Evolutionary conservation across 169 alveolate genomes (phyloP).

Genomic region (Toxoplasma gondii): DNA sequence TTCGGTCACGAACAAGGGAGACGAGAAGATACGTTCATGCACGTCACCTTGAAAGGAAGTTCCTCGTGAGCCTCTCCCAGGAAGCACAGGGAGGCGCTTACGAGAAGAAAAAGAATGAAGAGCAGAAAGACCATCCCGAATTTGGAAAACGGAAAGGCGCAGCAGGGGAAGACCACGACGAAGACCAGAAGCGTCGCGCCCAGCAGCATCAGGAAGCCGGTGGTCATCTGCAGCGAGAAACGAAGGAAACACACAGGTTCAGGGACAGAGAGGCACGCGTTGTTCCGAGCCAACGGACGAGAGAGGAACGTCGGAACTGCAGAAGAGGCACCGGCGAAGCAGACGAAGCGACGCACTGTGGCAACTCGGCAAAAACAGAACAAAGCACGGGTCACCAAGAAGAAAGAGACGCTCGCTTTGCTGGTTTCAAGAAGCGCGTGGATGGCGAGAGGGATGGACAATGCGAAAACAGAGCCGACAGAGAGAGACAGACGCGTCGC

Average conservation of each 20-base stretch:
- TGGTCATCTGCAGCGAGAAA: background rate
- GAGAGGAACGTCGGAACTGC: background rate
- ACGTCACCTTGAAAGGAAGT: too few relatives aligned
- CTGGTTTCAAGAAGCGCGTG: too few relatives aligned
- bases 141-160: slow-evolving; percentile 25
- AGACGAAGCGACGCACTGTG: background rate
- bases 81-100: slow-evolving; percentile 34
- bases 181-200: slow-evolving; percentile 18
- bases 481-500: too few relatives aligned
- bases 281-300: background rate
- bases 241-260: background rate
- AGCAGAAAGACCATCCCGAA: slow-evolving; percentile 3
- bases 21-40: too few relatives aligned
- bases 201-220: slow-evolving; percentile 20
- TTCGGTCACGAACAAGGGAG: too few relatives aligned
- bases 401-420: too few relatives aligned
- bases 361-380: background rate
- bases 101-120: slow-evolving; percentile 13
- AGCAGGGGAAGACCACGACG: background rate
- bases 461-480: background rate
- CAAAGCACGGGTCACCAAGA: too few relatives aligned
- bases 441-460: too few relatives aligned
- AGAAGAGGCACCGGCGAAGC: background rate
- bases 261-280: background rate
- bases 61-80: too few relatives aligned